Percentiles rank a stretch among this genome's conserved stretches.
These are phyloP conservation scores for Fusarium sp. DNA, from an alignment of 2,329 filamentous ascomycete species.

Conservation along the genomic window DNA sequence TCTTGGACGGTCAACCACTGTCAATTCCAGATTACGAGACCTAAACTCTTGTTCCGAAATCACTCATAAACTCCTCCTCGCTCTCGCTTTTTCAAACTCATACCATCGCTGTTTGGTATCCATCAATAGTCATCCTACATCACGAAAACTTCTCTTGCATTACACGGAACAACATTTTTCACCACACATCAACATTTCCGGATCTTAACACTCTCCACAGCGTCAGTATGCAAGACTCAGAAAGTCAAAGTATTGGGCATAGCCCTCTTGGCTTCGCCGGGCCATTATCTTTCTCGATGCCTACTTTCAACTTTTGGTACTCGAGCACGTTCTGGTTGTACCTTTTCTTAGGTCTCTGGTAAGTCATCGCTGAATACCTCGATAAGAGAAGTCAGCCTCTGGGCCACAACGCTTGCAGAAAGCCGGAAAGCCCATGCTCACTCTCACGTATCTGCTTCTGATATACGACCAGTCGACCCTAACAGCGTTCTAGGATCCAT, in stretches of 20 bases:
- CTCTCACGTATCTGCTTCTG: background rate
- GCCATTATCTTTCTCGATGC: constrained; percentile 34
- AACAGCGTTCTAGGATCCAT: constrained; percentile 73
- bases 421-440: background rate
- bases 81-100: constrained; percentile 29
- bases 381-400: background rate
- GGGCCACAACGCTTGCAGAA: background rate
- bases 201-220: constrained; percentile 25
- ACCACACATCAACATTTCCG: constrained; percentile 23
- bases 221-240: constrained; percentile 42
- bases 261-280: constrained; percentile 33
- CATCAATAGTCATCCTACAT: constrained; percentile 31
- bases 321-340: constrained; percentile 63
- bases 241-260: constrained; percentile 29
- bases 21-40: constrained; percentile 39
- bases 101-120: constrained; percentile 17
- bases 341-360: constrained; percentile 62
- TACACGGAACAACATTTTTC: constrained; percentile 41
- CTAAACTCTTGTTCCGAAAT: constrained; percentile 23
- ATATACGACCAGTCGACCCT: constrained; percentile 23
- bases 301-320: constrained; percentile 54
- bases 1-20: constrained; percentile 43
- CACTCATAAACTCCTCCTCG: constrained; percentile 27
- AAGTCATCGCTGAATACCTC: constrained; percentile 46
- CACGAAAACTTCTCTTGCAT: constrained; percentile 17